Conservation (phyloP, 257 asterid genomes). For the Scutellaria barbata region DNA sequence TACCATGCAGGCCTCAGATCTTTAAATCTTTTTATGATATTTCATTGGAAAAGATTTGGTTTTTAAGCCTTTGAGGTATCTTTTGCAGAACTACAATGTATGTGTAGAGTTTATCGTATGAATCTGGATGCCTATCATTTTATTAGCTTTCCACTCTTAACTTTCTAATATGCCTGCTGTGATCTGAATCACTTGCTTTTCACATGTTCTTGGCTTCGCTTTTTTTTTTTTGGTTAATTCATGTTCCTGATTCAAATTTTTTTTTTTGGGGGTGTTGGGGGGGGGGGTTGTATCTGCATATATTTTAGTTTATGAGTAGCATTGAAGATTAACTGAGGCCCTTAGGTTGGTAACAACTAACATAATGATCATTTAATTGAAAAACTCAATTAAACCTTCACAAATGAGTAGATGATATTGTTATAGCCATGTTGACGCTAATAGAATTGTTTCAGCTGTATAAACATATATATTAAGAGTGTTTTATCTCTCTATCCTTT, state of each 20-base stretch:
- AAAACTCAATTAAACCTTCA: background rate
- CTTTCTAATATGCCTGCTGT: background rate
- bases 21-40: background rate
- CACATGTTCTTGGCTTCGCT: background rate
- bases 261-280: no score
- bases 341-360: background rate
- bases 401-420: background rate
- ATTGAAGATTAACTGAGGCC: background rate
- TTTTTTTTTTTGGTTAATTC: background rate
- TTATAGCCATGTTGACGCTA: background rate
- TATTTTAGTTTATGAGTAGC: background rate
- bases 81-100: background rate
- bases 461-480: background rate
- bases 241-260: background rate
- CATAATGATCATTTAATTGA: background rate
- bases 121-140: background rate
- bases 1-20: background rate
- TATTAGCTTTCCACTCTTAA: background rate
- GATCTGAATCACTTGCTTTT: background rate
- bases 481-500: no score
- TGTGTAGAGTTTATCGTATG: background rate
- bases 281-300: no score
- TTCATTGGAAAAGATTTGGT: background rate
- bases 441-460: background rate
- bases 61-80: constrained; percentile 3